These are phyloP conservation scores for Cucurbita ficifolia DNA, from an alignment of 306 rosid genomes.

Conservation along the genomic window DNA sequence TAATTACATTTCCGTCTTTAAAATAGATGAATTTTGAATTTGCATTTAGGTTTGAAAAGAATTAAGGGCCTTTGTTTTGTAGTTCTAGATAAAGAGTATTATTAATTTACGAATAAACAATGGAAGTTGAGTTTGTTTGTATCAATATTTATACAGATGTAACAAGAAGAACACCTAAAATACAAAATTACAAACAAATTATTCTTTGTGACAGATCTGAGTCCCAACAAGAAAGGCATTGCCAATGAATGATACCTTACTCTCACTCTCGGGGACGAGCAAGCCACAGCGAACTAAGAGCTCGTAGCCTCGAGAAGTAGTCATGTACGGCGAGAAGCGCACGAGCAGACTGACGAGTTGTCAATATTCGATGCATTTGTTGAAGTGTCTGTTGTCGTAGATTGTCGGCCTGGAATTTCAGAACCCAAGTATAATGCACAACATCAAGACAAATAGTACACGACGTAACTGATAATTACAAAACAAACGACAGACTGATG, in stretches of 20 bases:
- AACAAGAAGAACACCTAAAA: not conserved
- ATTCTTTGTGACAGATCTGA: not conserved
- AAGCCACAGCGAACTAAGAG: slow-evolving; percentile 95
- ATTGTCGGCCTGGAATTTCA: slow-evolving; percentile 64
- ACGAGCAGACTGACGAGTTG: slow-evolving; percentile 93
- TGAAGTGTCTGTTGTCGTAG: slow-evolving; percentile 91
- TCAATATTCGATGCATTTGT: slow-evolving; percentile 90
- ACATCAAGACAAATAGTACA: not conserved
- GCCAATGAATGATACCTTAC: slow-evolving; percentile 3
- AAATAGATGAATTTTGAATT: no score
- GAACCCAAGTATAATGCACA: not conserved
- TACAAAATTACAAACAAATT: not conserved
- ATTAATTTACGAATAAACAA: slow-evolving; percentile 2
- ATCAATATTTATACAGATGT: slow-evolving; percentile 3
- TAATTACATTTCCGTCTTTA: no score
- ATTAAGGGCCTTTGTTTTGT: not conserved
- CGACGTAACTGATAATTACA: not conserved
- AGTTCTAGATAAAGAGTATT: not conserved
- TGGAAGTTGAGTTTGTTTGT: not conserved
- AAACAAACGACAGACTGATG: not conserved
- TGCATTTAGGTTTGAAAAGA: no score
- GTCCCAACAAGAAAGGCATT: slow-evolving; percentile 4
- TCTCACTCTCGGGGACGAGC: slow-evolving; percentile 85
- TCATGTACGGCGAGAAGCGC: slow-evolving; percentile 87
- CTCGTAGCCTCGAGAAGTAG: slow-evolving; percentile 74